These are phyloP conservation scores for Botrytis porri DNA, from an alignment of 2,329 filamentous ascomycete genomes.

Conservation along the genomic window DNA sequence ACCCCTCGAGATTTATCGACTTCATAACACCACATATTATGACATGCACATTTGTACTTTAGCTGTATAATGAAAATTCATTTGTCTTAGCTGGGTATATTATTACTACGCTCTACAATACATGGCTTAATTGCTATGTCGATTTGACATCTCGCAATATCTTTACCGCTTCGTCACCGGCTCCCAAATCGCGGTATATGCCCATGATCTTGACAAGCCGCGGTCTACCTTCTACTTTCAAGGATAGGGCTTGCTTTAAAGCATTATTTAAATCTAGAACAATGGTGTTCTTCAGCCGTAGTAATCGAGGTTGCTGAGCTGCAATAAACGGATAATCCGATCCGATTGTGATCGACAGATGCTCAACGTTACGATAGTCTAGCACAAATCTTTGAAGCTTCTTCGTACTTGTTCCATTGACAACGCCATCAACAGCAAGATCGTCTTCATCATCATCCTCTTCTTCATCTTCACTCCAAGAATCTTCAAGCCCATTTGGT, in stretches of 20 bases:
- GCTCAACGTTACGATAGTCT: constrained; percentile 55
- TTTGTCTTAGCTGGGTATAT: constrained; percentile 30
- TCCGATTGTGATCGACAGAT: constrained; percentile 50
- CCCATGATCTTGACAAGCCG: constrained; percentile 54
- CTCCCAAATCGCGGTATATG: constrained; percentile 60
- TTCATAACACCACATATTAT: constrained; percentile 35
- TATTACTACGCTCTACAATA: constrained; percentile 41
- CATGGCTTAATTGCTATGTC: constrained; percentile 19
- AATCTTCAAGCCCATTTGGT: constrained; percentile 33
- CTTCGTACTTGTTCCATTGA: constrained; percentile 34
- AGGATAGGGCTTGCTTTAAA: constrained; percentile 53
- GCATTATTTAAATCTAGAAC: constrained; percentile 63
- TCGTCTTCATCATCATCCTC: constrained; percentile 40
- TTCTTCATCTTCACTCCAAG: constrained; percentile 42
- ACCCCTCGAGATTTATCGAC: constrained; percentile 51
- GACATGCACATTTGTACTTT: constrained; percentile 38
- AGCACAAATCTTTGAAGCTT: constrained; percentile 53
- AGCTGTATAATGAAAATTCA: constrained; percentile 40
- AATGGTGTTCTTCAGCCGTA: constrained; percentile 58
- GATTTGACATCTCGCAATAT: constrained; percentile 40
- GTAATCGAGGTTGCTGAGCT: constrained; percentile 53
- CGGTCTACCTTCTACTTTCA: constrained; percentile 41
- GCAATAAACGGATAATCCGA: constrained; percentile 61
- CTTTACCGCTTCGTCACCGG: constrained; percentile 56
- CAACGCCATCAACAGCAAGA: constrained; percentile 29